Conservation (phyloP, 1,139 yeast genomes). For the Kurtzmaniella quercitrusa region DNA sequence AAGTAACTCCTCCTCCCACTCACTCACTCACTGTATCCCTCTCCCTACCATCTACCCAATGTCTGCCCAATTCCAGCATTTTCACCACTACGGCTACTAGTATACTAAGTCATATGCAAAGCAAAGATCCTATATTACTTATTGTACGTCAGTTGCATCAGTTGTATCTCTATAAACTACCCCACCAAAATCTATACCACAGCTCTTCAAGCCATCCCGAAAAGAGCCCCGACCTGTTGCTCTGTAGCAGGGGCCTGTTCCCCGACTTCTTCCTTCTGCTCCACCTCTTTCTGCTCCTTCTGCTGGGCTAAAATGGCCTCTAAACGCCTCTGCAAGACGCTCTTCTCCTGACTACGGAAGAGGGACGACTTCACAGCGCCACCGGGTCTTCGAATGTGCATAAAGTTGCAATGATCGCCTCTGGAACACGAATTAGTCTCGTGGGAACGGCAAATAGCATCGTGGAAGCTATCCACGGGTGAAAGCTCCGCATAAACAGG, state of each 20-base stretch:
- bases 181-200: too few species aligned
- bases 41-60: too few species aligned
- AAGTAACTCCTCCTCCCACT: too few species aligned
- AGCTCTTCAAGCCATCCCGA: background rate
- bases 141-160: too few species aligned
- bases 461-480: slow-evolving; percentile 68
- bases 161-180: too few species aligned
- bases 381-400: slow-evolving; percentile 69
- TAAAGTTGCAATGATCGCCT: slow-evolving; percentile 81
- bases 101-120: too few species aligned
- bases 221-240: background rate
- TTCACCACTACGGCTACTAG: too few species aligned
- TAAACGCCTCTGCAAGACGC: slow-evolving; percentile 14
- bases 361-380: slow-evolving; percentile 36
- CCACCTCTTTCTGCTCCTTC: background rate
- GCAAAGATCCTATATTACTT: too few species aligned
- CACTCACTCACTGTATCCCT: too few species aligned
- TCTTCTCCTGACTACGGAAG: slow-evolving; percentile 34
- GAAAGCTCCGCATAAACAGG: slow-evolving; percentile 82
- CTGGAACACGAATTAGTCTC: slow-evolving; percentile 63
- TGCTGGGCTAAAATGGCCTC: slow-evolving; percentile 2
- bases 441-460: slow-evolving; percentile 72
- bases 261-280: background rate
- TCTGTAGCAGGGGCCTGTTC: background rate
- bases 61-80: too few species aligned